These are phyloP conservation scores for Cryptosporidium felis DNA, from an alignment of 169 alveolate genomes.

Conservation along the genomic window DNA sequence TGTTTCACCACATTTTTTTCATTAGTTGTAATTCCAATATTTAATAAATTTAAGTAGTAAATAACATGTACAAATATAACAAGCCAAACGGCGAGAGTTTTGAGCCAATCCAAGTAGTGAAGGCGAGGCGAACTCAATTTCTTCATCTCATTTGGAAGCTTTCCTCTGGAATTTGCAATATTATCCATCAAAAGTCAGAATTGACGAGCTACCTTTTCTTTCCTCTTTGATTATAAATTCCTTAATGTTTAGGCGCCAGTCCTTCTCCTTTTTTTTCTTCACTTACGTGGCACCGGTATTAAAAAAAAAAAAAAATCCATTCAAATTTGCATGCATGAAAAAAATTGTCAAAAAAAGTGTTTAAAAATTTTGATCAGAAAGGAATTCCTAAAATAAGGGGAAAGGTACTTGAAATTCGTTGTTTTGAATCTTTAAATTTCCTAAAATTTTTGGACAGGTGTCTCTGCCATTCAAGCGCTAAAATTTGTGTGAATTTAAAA, in stretches of 20 bases:
- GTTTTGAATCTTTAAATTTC: no score
- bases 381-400: no score
- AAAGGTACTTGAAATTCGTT: no score
- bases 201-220: neutral
- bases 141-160: neutral
- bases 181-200: slow-evolving; percentile 32
- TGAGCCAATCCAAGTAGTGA: slow-evolving; percentile 66
- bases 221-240: neutral
- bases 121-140: neutral
- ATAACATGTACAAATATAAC: slow-evolving; percentile 64
- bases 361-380: no score
- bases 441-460: no score
- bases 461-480: no score
- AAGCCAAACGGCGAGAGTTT: slow-evolving; percentile 64
- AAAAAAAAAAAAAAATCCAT: neutral
- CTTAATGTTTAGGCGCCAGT: slow-evolving; percentile 21
- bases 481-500: no score
- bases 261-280: slow-evolving; percentile 46
- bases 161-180: slow-evolving; percentile 9
- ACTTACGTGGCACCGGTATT: slow-evolving; percentile 65
- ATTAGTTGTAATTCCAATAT: slow-evolving; percentile 32
- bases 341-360: no score
- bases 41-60: slow-evolving; percentile 5
- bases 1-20: slow-evolving; percentile 8
- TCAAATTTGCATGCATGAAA: slow-evolving; percentile 34